A percentile compares a stretch with the other conserved stretches of the same genome.
Conservation (phyloP, 2,329 filamentous ascomycete species). For the Pestalotiopsis sp. region DNA sequence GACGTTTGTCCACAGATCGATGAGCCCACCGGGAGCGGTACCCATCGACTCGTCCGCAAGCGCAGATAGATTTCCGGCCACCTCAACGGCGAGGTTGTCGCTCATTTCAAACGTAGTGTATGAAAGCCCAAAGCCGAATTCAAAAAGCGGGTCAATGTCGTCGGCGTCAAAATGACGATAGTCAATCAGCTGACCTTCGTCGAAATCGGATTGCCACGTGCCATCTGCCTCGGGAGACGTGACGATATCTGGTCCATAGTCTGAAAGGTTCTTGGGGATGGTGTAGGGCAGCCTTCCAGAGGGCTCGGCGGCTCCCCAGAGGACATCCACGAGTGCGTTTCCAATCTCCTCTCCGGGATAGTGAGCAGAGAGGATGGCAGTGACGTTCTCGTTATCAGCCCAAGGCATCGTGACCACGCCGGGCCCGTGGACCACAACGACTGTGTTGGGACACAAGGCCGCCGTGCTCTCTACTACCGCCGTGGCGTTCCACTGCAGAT, state of each 20-base stretch:
- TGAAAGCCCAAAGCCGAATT: slow-evolving; percentile 44
- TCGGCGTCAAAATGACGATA: slow-evolving; percentile 35
- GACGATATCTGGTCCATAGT: neutral
- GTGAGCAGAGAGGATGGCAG: slow-evolving; percentile 62
- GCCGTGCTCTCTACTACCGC: slow-evolving; percentile 51
- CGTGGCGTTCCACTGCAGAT: slow-evolving; percentile 56
- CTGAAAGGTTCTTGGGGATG: neutral
- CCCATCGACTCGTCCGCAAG: slow-evolving; percentile 26
- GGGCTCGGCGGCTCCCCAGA: slow-evolving; percentile 64
- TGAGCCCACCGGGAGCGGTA: slow-evolving; percentile 51
- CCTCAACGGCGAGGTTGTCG: too few species aligned
- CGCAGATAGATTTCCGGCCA: neutral
- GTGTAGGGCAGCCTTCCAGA: slow-evolving; percentile 38
- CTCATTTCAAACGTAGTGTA: slow-evolving; percentile 53
- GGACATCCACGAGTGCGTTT: slow-evolving; percentile 60
- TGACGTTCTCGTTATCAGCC: slow-evolving; percentile 61
- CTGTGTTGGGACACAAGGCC: slow-evolving; percentile 41
- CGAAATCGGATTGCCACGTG: slow-evolving; percentile 27
- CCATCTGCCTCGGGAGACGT: slow-evolving; percentile 48
- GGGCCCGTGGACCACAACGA: slow-evolving; percentile 55
- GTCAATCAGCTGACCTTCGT: slow-evolving; percentile 34
- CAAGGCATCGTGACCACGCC: slow-evolving; percentile 60
- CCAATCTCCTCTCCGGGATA: slow-evolving; percentile 65
- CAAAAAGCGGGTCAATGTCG: slow-evolving; percentile 31
- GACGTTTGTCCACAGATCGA: slow-evolving; percentile 54